Evolutionary conservation across 208 protist species (phyloP), one percentile per base, ranked within the genome.

Genomic region (Trypanosoma mega): DNA sequence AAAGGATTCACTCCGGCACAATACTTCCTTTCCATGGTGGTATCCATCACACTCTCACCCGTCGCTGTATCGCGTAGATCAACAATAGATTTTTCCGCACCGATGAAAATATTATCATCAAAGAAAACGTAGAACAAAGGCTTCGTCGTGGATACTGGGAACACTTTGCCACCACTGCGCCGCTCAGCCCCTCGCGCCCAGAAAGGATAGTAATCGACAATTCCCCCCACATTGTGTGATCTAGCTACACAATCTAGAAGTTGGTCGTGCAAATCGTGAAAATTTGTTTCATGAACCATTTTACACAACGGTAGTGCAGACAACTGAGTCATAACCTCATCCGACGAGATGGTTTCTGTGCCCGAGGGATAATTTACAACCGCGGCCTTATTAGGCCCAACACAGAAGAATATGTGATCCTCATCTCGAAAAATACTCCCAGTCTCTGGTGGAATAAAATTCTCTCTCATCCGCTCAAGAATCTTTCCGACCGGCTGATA

Each of bases 71-170:
- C 82, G 12, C 87, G 81, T 3, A 96, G 11, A 54, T 96, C 90
- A 1, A 96, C 86, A 56, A 96, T 96, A 21, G 90, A 96, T 21
- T 70, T 75, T 46, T 80, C 74, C n/a, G 92, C 76, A 1, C 86
- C 86, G 31, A 93, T 68, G 57, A 77, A 82, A 50, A 96, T 94
- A 59, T 96, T 96, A 61, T 96, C 90, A 52, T 96, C 90, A 55
- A 93, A 96, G 47, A 96, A 96, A 0, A 91, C 70, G 48, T 82
- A 74, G 69, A 84, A 91, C n/a, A 63, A 20, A 1, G 64, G 50
- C 3, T 69, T 68, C 14, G 31, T 48, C 20, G 65, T 54, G 37
- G 18, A 1, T 14, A 93, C 71, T 3, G 90, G 82, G 55, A 87
- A 96, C 0, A 96, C 78, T 58, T 96, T 96, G 23, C 90, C 90